Base-by-base conservation (phyloP, 202 grass and related monocot genomes). In the Eragrostis tef region DNA sequence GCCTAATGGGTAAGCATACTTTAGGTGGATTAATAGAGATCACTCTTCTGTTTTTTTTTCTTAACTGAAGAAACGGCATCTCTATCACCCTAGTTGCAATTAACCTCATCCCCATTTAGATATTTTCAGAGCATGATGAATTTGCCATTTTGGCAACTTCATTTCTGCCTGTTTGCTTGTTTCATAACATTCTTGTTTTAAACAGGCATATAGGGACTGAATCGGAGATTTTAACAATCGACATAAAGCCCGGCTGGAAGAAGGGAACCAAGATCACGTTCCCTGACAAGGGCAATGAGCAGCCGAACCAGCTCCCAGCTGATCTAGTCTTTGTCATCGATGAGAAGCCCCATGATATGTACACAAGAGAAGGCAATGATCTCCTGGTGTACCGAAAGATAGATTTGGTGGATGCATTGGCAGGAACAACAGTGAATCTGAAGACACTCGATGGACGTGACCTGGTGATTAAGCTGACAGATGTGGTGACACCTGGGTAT, bases 181-280 rank as follows among this genome's bases (percentile, higher is more conserved):
- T 57, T 60, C 25, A 14, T 64, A 34, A 80, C 64, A 20, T 63
- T 71, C 14, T 87, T 24, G 15, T 78, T 75, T 82, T 50, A 5
- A 73, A 84, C 54, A 98, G 95, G 34, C 88, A 86, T 71, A 11
- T 87, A 31, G 90, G 75, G 25, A 87, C 80, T 0, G 95, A 98
- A 52, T 92, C 92, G 0, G 92, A 98, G 85, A 94, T 98, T 60
- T 78, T 98, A 81, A 94, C 92, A 31, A 98, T 93, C 16, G 95
- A 94, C 73, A 92, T 95, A 75, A 95, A 93, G 61, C 92, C 90
- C 10, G 95, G 95, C 1, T 98, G 95, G 95, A 98, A 98, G 85
- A 98, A 88, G 73, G 95, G 95, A 34, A 98, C 95, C 6, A 98
- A 91, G 73, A 94, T 98, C 78, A 98, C 92, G 9, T 98, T 98